Evolutionary conservation across 2,329 filamentous ascomycete species (phyloP).

Genomic region (Neurospora sp.): DNA sequence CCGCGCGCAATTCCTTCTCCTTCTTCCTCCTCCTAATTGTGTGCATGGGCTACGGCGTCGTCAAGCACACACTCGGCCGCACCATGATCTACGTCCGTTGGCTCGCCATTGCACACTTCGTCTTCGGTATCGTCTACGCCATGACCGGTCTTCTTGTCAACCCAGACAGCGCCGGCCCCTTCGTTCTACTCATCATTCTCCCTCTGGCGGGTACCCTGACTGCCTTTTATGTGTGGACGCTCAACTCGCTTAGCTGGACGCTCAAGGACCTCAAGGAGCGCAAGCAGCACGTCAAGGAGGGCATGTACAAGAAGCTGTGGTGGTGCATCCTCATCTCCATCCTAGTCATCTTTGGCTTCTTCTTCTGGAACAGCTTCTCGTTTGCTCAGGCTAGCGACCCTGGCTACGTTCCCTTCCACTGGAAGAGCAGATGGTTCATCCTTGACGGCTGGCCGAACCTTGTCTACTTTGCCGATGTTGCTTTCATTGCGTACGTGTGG

Average conservation of each 20-base stretch:
- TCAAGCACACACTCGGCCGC: constrained; percentile 82
- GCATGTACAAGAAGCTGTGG: constrained; percentile 98
- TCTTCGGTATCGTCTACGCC: constrained; percentile 90
- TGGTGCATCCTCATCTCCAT: constrained; percentile 93
- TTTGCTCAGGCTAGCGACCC: constrained; percentile 79
- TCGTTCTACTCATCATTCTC: constrained; percentile 87
- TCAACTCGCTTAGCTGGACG: constrained; percentile 88
- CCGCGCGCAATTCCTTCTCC: constrained; percentile 90
- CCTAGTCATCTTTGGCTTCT: constrained; percentile 92
- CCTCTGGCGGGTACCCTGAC: constrained; percentile 87
- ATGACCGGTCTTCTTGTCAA: constrained; percentile 82
- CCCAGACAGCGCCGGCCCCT: constrained; percentile 78
- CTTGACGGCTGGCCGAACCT: constrained; percentile 96
- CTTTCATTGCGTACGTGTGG: constrained; percentile 92
- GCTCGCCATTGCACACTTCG: constrained; percentile 84
- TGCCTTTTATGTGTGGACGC: constrained; percentile 96
- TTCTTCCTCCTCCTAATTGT: constrained; percentile 97
- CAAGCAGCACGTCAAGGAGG: constrained; percentile 85
- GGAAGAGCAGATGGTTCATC: constrained; percentile 96
- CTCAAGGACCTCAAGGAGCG: constrained; percentile 94
- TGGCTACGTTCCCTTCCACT: constrained; percentile 91
- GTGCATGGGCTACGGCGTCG: constrained; percentile 98
- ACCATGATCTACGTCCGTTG: constrained; percentile 92
- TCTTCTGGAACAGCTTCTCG: constrained; percentile 95
- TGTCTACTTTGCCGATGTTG: constrained; percentile 89